A percentile compares a stretch with the other conserved stretches of the same genome.
Conservation (phyloP, 352 stramenopile genomes). For the Phytophthora macrochlamydospora region DNA sequence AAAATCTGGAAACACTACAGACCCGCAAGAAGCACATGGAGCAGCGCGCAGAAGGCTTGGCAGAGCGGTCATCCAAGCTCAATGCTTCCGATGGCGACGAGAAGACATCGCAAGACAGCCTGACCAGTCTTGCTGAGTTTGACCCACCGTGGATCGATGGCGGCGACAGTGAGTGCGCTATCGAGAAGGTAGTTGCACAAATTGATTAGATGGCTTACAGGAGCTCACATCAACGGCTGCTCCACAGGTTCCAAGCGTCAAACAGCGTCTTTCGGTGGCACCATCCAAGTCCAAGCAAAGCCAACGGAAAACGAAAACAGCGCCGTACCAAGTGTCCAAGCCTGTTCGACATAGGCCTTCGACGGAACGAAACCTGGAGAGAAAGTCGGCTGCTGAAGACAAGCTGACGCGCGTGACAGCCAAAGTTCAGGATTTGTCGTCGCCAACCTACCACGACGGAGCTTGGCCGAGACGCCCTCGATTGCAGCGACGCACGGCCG, state of each 20-base stretch:
- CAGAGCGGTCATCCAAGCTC: constrained; percentile 5
- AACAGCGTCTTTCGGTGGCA: background rate
- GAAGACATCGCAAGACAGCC: constrained; percentile 3
- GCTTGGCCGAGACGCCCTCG: constrained; percentile 14
- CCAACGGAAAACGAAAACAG: constrained; percentile 18
- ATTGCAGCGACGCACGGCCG: constrained; percentile 30
- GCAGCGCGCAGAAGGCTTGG: constrained; percentile 2
- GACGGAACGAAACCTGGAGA: constrained; percentile 17
- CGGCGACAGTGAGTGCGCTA: constrained; percentile 1
- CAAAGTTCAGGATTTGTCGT: background rate
- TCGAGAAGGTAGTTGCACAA: constrained; percentile 16
- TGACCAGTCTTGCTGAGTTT: constrained; percentile 5
- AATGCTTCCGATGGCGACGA: background rate
- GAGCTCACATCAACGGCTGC: constrained; percentile 3
- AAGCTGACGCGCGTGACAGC: constrained; percentile 13
- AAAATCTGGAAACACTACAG: constrained; percentile 21
- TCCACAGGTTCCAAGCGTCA: constrained; percentile 9
- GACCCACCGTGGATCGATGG: constrained; percentile 3
- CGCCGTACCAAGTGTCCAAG: constrained; percentile 21
- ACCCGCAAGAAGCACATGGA: background rate
- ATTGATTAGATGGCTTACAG: background rate
- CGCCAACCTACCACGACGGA: background rate
- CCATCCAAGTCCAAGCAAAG: constrained; percentile 12
- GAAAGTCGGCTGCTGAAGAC: background rate
- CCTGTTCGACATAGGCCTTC: constrained; percentile 27